Base-by-base conservation (phyloP, 495 filamentous ascomycete species). In the Penicillium cataractarum region DNA sequence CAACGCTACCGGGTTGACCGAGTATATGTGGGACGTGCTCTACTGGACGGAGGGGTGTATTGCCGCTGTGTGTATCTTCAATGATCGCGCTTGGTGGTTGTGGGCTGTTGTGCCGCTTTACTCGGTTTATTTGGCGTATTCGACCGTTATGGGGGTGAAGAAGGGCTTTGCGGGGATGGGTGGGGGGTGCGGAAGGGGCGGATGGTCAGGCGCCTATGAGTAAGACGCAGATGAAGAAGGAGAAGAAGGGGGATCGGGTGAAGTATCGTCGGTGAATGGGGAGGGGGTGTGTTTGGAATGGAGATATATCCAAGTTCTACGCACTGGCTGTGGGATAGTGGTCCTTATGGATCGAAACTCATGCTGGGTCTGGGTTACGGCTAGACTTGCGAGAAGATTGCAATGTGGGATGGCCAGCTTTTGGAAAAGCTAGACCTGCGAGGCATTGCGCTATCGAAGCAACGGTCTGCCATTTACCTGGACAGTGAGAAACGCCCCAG, bases 11-110 rank as follows among this genome's bases (percentile, higher is more conserved):
- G 95, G 95, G 0, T 78, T 99, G 75, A 98, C 93, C 8, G 95
- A 99, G 76, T 99, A 93, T 77, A 91, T 97, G 89, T 98, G 94
- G 84, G 95, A 99, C 79, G 83, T 97, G 27, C 80, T 97, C 35
- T 98, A 97, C 82, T 93, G 95, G 78, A 93, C 91, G 0, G 92
- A 90, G 88, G 86, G 81, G 21, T 88, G 85, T 26, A 79, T 92
- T 31, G 75, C 84, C 8, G 75, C 86, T 7, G 90, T 84, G 3
- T 86, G 85, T 12, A 49, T 92, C 4, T 84, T 92, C 51, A 90
- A 91, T 27, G 88, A 94, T 70, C 84, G 86, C 74, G 89, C 83
- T 13, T 95, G 92, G 92, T 86, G 90, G 75, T 65, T 92, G 27
- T 92, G 86, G 84, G 69, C 77, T 32, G 82, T 88, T 19, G 80